Evolutionary conservation across 208 protist genomes (phyloP).

Genomic region (Dictyostelium gargantuum): DNA sequence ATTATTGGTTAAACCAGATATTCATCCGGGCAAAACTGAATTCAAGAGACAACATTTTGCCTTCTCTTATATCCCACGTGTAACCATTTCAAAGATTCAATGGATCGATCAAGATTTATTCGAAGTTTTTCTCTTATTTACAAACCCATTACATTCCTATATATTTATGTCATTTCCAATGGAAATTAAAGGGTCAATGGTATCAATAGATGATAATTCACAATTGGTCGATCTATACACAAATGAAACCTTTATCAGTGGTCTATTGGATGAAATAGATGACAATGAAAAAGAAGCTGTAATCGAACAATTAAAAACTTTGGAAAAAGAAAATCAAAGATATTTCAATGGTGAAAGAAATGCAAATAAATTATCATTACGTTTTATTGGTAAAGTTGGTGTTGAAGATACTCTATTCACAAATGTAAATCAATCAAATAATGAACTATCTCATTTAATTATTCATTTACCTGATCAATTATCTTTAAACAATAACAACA

Average conservation of each 20-base stretch:
- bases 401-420: background rate
- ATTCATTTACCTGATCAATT: background rate
- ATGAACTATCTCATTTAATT: background rate
- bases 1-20: conserved; percentile 5
- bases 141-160: conserved; percentile 5
- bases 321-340: background rate
- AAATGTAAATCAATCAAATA: background rate
- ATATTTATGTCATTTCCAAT: background rate
- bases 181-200: background rate
- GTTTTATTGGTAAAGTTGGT: conserved; percentile 39
- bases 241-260: background rate
- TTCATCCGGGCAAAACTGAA: background rate
- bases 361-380: conserved; percentile 2
- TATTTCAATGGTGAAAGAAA: conserved; percentile 13
- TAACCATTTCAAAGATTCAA: background rate
- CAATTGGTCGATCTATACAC: background rate
- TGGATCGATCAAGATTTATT: conserved; percentile 14
- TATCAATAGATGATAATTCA: conserved; percentile 22
- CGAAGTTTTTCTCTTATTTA: background rate
- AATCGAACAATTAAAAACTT: background rate
- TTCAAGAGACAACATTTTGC: conserved; percentile 50
- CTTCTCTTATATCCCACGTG: background rate
- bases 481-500: background rate
- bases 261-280: conserved; percentile 31
- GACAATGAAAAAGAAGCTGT: background rate